Base-by-base conservation (phyloP, 495 filamentous ascomycete species). In the Aspergillus saccharolyticus region DNA sequence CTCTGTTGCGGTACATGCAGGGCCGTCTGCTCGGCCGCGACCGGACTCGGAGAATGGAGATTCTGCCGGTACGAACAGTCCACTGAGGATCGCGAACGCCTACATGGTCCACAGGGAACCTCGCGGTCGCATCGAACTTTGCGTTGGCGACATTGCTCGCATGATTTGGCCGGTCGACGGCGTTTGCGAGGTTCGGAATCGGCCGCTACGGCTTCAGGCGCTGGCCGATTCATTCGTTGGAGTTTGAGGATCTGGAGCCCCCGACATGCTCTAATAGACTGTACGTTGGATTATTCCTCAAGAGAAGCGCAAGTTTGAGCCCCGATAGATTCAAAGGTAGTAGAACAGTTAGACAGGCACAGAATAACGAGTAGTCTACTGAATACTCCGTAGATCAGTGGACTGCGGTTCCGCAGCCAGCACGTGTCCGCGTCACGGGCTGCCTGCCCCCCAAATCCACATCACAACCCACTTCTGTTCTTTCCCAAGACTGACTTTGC, bases 111-210 rank as follows among this genome's bases (percentile, higher is more conserved):
- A 60, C 77, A 80, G 4, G 75, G 77, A 7, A 54, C 22, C 14
- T 59, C 62, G 30, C 68, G 68, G 55, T 78, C 77, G 55, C 77
- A 80, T 47, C 75, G 76, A 22, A 77, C 66, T 60, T 80, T 80
- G 49, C 71, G 70, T 2, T 53, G 66, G 14, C 74, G 71, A 53
- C 76, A 78, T 52, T 71, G 70, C 52, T 72, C 66, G 61, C 75
- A 80, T 6, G 77, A 74, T 16, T 67, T 64, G 28, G 72, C 70
- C 17, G 74, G 72, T 12, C 77, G 72, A 1, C 73, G 64, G 20
- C 70, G 72, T 43, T 71, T 71, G 20, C 68, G 63, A 22, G 54
- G 58, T 8, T 28, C 22, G 22, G 20, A 43, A 8, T 53, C 51
- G 51, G 51, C n/a, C 30, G 42, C 43, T 5, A 5, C 14, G 33